A percentile compares a stretch with the other conserved stretches of the same genome.
These are phyloP conservation scores for Penicillium cinerascens DNA, from an alignment of 495 filamentous ascomycete species.

Conservation along the genomic window DNA sequence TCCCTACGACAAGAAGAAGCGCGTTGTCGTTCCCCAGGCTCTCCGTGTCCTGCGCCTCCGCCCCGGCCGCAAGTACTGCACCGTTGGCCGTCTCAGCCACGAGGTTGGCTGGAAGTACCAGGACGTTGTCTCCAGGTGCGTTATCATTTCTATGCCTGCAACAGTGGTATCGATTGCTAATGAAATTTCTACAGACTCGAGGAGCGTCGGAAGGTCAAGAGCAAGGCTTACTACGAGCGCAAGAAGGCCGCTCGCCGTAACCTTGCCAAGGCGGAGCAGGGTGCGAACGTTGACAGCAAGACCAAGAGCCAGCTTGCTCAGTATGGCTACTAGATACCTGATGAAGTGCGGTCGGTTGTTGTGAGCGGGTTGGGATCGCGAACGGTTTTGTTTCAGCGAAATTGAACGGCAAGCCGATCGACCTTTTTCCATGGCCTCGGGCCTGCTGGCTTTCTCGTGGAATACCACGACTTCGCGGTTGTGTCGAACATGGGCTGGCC, in stretches of 20 bases:
- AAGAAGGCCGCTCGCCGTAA: slow-evolving; percentile 94
- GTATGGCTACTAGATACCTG: slow-evolving; percentile 66
- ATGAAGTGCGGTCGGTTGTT: slow-evolving; percentile 45
- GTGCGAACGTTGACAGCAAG: slow-evolving; percentile 76
- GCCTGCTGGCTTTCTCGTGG: slow-evolving; percentile 24
- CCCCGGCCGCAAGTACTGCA: slow-evolving; percentile 99
- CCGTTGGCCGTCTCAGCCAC: slow-evolving; percentile 92
- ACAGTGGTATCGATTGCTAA: slow-evolving; percentile 3
- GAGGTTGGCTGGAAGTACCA: slow-evolving; percentile 99
- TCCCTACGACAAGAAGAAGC: slow-evolving; percentile 99
- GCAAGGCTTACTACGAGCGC: slow-evolving; percentile 97
- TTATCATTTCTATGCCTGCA: slow-evolving; percentile 14
- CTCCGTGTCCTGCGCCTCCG: slow-evolving; percentile 90
- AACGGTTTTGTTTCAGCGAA: slow-evolving; percentile 48
- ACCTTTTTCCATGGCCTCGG: slow-evolving; percentile 32
- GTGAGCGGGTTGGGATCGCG: slow-evolving; percentile 45
- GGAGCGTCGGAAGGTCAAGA: slow-evolving; percentile 99
- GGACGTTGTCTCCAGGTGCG: slow-evolving; percentile 94
- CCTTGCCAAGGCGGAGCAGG: slow-evolving; percentile 87
- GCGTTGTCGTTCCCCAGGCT: slow-evolving; percentile 97
- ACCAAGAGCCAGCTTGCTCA: slow-evolving; percentile 66
- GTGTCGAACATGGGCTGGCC: slow-evolving; percentile 38
- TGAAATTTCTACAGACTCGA: slow-evolving; percentile 67
- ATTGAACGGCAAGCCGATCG: slow-evolving; percentile 43
- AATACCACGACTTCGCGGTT: slow-evolving; percentile 22